Conservation (phyloP, 2,329 filamentous ascomycete species). For the Aspergillus sp. region DNA sequence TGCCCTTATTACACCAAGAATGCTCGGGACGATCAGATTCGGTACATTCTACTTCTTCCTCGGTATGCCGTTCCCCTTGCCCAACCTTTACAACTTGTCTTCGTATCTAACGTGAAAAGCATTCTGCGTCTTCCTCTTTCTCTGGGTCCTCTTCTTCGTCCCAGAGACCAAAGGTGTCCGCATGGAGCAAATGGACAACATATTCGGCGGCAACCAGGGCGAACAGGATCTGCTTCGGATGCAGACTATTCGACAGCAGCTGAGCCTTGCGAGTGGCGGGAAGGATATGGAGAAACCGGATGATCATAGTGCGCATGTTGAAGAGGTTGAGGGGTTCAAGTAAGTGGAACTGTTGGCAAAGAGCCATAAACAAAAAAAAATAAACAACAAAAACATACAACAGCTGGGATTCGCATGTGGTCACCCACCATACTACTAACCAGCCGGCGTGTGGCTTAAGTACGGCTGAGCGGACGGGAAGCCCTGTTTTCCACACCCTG, state of each 20-base stretch:
- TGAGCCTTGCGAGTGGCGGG: neutral
- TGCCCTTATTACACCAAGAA: neutral
- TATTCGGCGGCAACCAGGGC: constrained; percentile 1
- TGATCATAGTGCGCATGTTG: too few relatives aligned
- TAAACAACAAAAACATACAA: neutral
- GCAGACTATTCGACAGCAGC: neutral
- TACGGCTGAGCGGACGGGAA: too few relatives aligned
- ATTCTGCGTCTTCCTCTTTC: neutral
- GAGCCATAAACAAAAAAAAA: too few relatives aligned
- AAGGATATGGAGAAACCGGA: too few relatives aligned
- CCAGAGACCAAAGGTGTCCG: constrained; percentile 1
- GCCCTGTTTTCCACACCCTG: too few relatives aligned
- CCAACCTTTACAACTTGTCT: neutral
- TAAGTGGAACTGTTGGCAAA: too few relatives aligned
- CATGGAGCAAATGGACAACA: constrained; percentile 2
- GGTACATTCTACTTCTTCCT: constrained; percentile 3
- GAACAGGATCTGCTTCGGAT: neutral
- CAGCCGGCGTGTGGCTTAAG: neutral
- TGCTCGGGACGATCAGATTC: neutral
- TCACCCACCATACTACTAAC: neutral
- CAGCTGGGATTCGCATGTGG: neutral
- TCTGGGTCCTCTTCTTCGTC: neutral
- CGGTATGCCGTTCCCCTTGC: neutral
- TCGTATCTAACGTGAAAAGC: neutral
- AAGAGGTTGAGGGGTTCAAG: too few relatives aligned